Evolutionary conservation across 345 rosid species (phyloP), one percentile per base, ranked within the genome.

Genomic region (Populus ilicifolia): DNA sequence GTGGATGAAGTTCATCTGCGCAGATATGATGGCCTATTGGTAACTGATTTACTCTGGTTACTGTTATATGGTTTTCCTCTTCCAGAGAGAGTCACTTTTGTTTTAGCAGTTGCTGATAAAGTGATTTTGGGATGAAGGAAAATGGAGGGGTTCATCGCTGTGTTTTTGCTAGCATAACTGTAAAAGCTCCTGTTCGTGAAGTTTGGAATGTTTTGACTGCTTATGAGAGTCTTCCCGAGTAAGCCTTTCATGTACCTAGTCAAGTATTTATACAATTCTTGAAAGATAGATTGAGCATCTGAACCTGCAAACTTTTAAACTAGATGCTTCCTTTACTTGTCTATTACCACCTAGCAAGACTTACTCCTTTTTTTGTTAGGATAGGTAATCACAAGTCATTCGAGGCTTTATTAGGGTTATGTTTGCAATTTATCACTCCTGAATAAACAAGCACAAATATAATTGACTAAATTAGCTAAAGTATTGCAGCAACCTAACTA

Each of bases 1-100:
- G 98, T 91, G 76, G 99, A 95, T 78, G 99, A 95, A 85, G 98
- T 95, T 80, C 98, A 95, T 88, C 94, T 95, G 75, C 97, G 98
- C 79, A 89, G 98, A 89, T 91, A 87, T 82, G 99, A 95, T 86
- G 99, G 97, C 76, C 84, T 92, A 74, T 81, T 95, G 94, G 99
- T 93, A 89, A 86, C 72, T 80, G 72, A 72, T 54, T 79, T 80
- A 72, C 79, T 80, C 73, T 70, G 70, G 62, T 78, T 73, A 44
- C 74, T 38, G 63, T 81, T 67, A 67, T 52, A 29, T 43, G 83
- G 69, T 25, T 75, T 85, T 73, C 71, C 64, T 83, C 50, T 80
- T 65, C 64, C 39, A 17, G 52, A 73, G 43, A 71, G 65, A 75
- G 67, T 72, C 62, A 56, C 35, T 75, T 70, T 71, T 75, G 65